Evolutionary conservation across 176 grass and related monocot species (phyloP).

Genomic region (Aegilops tauschii): DNA sequence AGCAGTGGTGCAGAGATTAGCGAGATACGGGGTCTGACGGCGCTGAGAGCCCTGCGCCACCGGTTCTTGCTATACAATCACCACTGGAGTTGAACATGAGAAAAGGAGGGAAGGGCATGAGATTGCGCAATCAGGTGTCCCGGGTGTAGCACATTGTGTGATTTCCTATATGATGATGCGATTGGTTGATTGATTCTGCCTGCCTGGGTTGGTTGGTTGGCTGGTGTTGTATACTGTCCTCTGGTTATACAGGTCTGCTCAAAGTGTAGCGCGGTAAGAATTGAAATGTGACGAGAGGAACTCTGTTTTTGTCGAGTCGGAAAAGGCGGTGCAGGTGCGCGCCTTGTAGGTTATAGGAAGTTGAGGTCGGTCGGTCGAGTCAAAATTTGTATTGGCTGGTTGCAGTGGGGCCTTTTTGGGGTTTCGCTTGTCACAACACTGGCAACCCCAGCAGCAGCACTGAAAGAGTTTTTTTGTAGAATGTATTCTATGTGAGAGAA

Average conservation of each 20-base stretch:
- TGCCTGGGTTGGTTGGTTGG: not conserved
- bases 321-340: not conserved
- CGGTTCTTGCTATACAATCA: not conserved
- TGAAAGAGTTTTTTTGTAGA: slow-evolving; percentile 39
- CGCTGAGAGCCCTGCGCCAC: not conserved
- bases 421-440: slow-evolving; percentile 46
- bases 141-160: not conserved
- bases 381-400: slow-evolving; percentile 26
- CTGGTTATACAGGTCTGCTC: not conserved
- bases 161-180: slow-evolving; percentile 2
- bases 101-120: not conserved
- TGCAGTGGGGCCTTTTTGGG: slow-evolving; percentile 37
- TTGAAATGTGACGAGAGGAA: not conserved
- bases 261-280: not conserved
- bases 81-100: not conserved
- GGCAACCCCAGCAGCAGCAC: slow-evolving; percentile 10
- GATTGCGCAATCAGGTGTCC: not conserved
- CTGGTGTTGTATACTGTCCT: not conserved
- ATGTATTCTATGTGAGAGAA: slow-evolving; percentile 11
- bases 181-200: not conserved
- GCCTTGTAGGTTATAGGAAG: not conserved
- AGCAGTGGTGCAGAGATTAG: slow-evolving; percentile 62
- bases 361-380: not conserved
- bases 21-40: slow-evolving; percentile 57
- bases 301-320: not conserved